Conservation (phyloP, 2,329 filamentous ascomycete genomes). For the Kalmusia sp. region DNA sequence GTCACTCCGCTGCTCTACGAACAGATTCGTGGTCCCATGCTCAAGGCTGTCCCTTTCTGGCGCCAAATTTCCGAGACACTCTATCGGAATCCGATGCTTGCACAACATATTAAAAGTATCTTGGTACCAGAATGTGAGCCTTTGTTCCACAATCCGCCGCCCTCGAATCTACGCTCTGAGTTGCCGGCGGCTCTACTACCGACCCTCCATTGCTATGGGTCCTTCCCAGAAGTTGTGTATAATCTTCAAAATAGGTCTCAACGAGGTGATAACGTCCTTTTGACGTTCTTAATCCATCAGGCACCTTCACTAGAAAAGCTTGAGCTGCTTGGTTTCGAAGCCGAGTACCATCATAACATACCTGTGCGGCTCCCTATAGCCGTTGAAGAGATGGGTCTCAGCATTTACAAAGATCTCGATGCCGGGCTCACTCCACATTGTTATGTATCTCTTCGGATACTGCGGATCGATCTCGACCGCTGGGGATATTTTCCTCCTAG, state of each 20-base stretch:
- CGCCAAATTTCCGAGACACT: background rate
- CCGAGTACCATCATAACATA: background rate
- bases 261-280: background rate
- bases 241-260: background rate
- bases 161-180: background rate
- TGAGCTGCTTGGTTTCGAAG: background rate
- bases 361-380: background rate
- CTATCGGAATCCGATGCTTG: background rate
- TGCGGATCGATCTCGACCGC: background rate
- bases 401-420: background rate
- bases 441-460: background rate
- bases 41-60: background rate
- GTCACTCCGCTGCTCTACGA: background rate
- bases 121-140: background rate
- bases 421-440: background rate
- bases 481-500: background rate
- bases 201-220: background rate
- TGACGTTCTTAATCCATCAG: background rate
- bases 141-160: background rate
- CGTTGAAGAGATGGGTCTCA: background rate
- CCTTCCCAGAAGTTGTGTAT: background rate
- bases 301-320: background rate
- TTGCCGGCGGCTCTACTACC: background rate
- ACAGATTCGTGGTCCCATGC: background rate
- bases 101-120: background rate